Percentiles rank a stretch among this genome's conserved stretches.
Conservation (phyloP, 371 early-diverging fungal genomes). For the Haplosporangium sp. region DNA sequence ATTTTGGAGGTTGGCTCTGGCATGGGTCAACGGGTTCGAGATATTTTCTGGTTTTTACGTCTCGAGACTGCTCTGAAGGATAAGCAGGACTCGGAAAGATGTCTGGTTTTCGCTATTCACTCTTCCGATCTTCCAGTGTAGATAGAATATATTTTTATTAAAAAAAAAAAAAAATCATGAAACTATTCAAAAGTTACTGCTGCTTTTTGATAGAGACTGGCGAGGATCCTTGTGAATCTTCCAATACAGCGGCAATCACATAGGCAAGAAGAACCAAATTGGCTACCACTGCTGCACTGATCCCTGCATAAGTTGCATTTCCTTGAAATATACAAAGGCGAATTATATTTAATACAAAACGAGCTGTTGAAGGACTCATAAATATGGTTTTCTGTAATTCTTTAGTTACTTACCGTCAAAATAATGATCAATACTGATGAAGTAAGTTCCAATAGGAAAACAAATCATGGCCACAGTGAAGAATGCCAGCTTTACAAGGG, state of each 20-base stretch:
- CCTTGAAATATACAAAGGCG: constrained; percentile 30
- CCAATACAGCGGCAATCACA: constrained; percentile 58
- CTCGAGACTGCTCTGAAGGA: constrained; percentile 62
- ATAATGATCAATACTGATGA: constrained; percentile 51
- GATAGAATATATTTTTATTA: too few relatives aligned
- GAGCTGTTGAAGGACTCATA: too few relatives aligned
- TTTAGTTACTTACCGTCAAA: constrained; percentile 57
- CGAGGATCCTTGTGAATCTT: constrained; percentile 46
- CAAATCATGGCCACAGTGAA: constrained; percentile 61
- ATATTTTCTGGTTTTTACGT: constrained; percentile 65
- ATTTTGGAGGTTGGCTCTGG: constrained; percentile 79
- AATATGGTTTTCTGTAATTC: background rate
- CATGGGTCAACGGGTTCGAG: constrained; percentile 68
- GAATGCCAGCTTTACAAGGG: constrained; percentile 58
- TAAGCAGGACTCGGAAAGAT: constrained; percentile 69
- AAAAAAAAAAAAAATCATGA: too few relatives aligned
- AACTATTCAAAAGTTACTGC: constrained; percentile 23
- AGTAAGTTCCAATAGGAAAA: constrained; percentile 62
- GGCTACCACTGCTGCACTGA: constrained; percentile 60
- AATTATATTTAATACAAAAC: too few relatives aligned
- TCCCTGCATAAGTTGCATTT: constrained; percentile 64
- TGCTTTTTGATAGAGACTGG: constrained; percentile 48
- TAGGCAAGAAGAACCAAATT: constrained; percentile 61
- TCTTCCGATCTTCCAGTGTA: background rate
- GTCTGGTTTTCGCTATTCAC: constrained; percentile 62